Base-by-base conservation (phyloP, 2,329 filamentous ascomycete genomes). In the Claviceps lovelessii region DNA sequence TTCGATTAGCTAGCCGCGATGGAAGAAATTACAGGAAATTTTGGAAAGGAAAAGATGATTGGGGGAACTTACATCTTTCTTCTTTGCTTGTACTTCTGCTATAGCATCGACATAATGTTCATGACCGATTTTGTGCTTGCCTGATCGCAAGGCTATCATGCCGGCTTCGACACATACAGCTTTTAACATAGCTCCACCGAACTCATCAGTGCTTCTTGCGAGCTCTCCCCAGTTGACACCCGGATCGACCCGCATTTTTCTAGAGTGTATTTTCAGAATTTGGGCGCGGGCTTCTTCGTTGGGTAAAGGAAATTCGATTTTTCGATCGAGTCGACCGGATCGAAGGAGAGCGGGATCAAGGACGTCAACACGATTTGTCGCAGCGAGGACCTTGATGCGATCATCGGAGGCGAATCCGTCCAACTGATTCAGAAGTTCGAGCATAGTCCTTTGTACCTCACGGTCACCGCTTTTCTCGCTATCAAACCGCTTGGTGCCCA, bases 51-150 rank as follows among this genome's bases (percentile, higher is more conserved):
- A 29, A 29, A 19, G 33, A 10, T 33, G 31, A 6, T 33, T 33
- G 17, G 4, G 5, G 51, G 35, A 10, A 42, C 79, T 74, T 64
- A 81, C 79, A 59, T 94, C 89, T 81, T 94, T 94, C 86, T 95
- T 95, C 84, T 95, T 85, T 59, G 86, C 84, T 71, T 90, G 89
- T 63, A 98, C 93, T 73, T 98, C 93, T 42, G 90, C 81, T 70
- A 98, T 97, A 58, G 93, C 93, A 76, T 98, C 93, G 52, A 98
- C 93, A 67, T 97, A 98, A 72, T 98, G 89, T 76, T 98, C 93
- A 69, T 98, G 93, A 57, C 86, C 87, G 67, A 98, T 93, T 80
- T 96, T 96, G 73, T 85, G 90, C 78, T 95, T 90, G 58, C 93
- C 93, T 70, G 85, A 89, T 62, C 93, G 82, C 66, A 98, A 76